phyloP scores from a whole-genome alignment of 257 asterid genomes.

The Solanum piurae region DNA sequence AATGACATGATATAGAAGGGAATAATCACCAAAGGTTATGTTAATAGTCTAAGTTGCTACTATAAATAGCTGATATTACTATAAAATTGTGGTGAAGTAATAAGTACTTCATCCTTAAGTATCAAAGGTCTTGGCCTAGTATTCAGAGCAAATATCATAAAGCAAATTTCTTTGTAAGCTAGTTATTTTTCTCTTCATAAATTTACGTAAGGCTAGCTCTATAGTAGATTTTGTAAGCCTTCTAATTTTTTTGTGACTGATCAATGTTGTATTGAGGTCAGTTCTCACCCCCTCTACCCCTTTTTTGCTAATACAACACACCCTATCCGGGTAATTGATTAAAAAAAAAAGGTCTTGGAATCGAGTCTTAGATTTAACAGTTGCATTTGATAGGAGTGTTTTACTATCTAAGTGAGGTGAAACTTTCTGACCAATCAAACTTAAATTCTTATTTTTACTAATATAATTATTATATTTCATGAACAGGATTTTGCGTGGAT shows the following conservation, averaged over 20 bases:
- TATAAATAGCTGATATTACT: too few relatives aligned
- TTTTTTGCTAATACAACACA: too few relatives aligned
- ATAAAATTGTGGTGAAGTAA: neutral
- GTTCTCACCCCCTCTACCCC: too few relatives aligned
- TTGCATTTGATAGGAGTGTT: neutral
- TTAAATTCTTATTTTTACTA: neutral
- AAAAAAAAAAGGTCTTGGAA: neutral
- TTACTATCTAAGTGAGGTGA: neutral
- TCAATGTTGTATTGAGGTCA: too few relatives aligned
- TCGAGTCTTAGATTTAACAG: neutral
- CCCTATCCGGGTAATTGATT: too few relatives aligned
- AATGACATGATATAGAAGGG: neutral
- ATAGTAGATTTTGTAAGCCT: too few relatives aligned
- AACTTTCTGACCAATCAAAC: neutral
- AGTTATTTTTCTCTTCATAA: too few relatives aligned
- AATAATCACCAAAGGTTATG: neutral
- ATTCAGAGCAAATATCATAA: too few relatives aligned
- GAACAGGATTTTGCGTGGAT: neutral
- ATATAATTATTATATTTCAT: neutral
- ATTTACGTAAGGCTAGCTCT: too few relatives aligned
- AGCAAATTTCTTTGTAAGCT: too few relatives aligned
- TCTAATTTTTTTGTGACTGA: too few relatives aligned
- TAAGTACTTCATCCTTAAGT: neutral
- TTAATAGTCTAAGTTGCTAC: neutral
- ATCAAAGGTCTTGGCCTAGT: fast-evolving